Evolutionary conservation across 2,329 filamentous ascomycete genomes (phyloP).

Genomic region (Decorospora gaudefroyi): DNA sequence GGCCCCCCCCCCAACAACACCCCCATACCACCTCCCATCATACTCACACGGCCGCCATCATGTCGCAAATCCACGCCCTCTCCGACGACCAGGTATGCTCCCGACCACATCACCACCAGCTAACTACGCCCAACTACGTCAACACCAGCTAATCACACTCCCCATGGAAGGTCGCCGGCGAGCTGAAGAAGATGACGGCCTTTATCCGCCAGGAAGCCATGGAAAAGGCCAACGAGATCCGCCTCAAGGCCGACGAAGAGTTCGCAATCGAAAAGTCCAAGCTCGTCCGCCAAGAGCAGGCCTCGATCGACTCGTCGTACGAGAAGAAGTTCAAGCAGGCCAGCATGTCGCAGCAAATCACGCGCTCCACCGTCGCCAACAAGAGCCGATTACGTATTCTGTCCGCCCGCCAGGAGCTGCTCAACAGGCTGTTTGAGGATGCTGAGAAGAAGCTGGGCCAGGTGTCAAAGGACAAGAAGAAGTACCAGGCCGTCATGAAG

Average conservation of each 20-base stretch:
- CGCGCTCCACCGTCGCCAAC: slow-evolving; percentile 92
- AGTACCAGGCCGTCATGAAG: slow-evolving; percentile 78
- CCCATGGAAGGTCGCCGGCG: slow-evolving; percentile 77
- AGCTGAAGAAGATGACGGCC: slow-evolving; percentile 99
- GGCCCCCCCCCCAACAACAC: slow-evolving; percentile 18
- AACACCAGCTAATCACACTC: slow-evolving; percentile 36
- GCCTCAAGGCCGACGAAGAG: slow-evolving; percentile 98
- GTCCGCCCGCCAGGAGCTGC: slow-evolving; percentile 81
- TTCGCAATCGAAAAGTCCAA: slow-evolving; percentile 99
- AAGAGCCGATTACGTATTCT: slow-evolving; percentile 92
- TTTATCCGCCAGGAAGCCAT: slow-evolving; percentile 99
- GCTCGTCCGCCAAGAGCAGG: slow-evolving; percentile 93
- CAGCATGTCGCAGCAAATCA: slow-evolving; percentile 98
- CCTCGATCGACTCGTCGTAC: slow-evolving; percentile 88
- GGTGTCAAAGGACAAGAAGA: slow-evolving; percentile 68
- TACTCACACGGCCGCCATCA: slow-evolving; percentile 58
- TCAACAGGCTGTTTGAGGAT: slow-evolving; percentile 86
- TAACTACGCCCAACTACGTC: slow-evolving; percentile 33
- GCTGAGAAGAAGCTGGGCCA: slow-evolving; percentile 72
- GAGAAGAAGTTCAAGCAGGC: slow-evolving; percentile 99
- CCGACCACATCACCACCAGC: slow-evolving; percentile 18
- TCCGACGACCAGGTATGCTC: slow-evolving; percentile 88
- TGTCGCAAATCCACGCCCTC: slow-evolving; percentile 92
- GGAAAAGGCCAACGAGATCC: slow-evolving; percentile 96
- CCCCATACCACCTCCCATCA: slow-evolving; percentile 10